A percentile compares a stretch with the other conserved stretches of the same genome.
phyloP scores from a whole-genome alignment of 2,329 filamentous ascomycete species.

The Nemania serpens region DNA sequence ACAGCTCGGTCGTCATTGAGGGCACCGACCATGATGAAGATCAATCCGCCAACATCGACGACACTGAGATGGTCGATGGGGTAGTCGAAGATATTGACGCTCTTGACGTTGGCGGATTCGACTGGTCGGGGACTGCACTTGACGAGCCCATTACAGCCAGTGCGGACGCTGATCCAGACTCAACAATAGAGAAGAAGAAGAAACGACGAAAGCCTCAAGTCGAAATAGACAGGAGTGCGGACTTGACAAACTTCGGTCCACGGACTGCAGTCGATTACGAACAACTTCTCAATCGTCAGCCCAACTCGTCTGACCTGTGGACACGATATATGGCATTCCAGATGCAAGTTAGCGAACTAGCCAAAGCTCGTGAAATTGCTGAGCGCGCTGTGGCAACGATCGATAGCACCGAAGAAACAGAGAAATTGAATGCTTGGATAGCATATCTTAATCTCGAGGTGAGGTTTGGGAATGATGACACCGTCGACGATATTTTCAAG shows the following conservation, averaged over 20 bases:
- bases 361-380: constrained; percentile 85
- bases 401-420: constrained; percentile 85
- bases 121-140: constrained; percentile 79
- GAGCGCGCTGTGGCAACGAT: constrained; percentile 91
- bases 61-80: constrained; percentile 50
- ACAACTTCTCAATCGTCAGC: constrained; percentile 86
- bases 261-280: constrained; percentile 93
- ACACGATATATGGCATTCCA: constrained; percentile 99
- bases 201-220: constrained; percentile 78
- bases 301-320: constrained; percentile 93
- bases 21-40: constrained; percentile 49
- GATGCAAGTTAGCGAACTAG: constrained; percentile 85
- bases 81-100: constrained; percentile 50
- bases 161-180: constrained; percentile 50
- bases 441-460: constrained; percentile 94
- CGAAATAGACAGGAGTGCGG: constrained; percentile 87
- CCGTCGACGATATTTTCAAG: constrained; percentile 84
- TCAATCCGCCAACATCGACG: constrained; percentile 49
- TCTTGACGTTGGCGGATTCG: constrained; percentile 77
- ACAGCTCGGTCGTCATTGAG: constrained; percentile 50
- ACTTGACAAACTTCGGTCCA: constrained; percentile 85
- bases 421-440: constrained; percentile 95
- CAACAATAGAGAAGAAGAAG: constrained; percentile 60
- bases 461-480: constrained; percentile 82
- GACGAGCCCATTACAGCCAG: constrained; percentile 58